Evolutionary conservation across 352 stramenopile species (phyloP).

Genomic region (Pythium insidiosum): DNA sequence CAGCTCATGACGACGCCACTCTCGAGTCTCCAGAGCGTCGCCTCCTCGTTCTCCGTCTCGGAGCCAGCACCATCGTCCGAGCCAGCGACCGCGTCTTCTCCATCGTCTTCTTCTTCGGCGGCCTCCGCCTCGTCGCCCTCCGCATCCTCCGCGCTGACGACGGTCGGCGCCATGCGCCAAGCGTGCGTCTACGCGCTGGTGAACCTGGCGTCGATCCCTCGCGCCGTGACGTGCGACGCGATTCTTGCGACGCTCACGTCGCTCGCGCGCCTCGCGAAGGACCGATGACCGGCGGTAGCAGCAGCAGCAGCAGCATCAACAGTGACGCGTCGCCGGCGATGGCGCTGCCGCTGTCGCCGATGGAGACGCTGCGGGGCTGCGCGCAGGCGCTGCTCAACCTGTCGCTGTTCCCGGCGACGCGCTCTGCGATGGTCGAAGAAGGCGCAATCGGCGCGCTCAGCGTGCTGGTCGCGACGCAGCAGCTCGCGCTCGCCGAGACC

Average conservation of each 20-base stretch:
- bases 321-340: not conserved
- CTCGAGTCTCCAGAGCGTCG: too few relatives aligned
- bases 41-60: not conserved
- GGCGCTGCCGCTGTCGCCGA: not conserved
- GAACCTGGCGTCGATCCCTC: slow-evolving; percentile 56
- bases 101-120: not conserved
- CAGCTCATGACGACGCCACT: slow-evolving; percentile 39
- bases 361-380: slow-evolving; percentile 15
- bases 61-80: too few relatives aligned
- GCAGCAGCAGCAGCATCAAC: not conserved
- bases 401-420: slow-evolving; percentile 71
- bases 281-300: slow-evolving; percentile 12
- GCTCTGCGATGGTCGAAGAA: slow-evolving; percentile 64
- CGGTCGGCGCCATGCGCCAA: slow-evolving; percentile 43
- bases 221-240: slow-evolving; percentile 67
- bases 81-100: not conserved
- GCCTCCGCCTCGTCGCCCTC: not conserved
- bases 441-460: slow-evolving; percentile 47
- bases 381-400: slow-evolving; percentile 67
- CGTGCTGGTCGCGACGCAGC: slow-evolving; percentile 25
- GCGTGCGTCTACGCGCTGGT: slow-evolving; percentile 61
- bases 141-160: slow-evolving; percentile 13
- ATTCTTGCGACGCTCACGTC: slow-evolving; percentile 42
- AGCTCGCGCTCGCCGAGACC: slow-evolving; percentile 16
- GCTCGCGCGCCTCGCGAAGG: slow-evolving; percentile 25